Evolutionary conservation across 768 basidiomycete species (phyloP).

Genomic region (Termitomyces sp.): DNA sequence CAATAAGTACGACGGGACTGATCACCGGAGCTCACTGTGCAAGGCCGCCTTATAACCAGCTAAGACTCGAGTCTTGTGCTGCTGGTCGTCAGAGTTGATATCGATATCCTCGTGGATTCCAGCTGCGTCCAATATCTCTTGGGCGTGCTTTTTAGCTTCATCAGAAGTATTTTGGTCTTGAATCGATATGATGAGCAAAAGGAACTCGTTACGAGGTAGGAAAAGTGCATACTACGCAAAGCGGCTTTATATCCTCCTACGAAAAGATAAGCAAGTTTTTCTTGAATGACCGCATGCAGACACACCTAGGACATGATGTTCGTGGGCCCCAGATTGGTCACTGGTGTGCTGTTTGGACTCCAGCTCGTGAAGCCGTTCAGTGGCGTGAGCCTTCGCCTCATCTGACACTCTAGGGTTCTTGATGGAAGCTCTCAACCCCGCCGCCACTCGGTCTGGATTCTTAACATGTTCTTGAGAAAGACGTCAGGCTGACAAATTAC

Average conservation of each 20-base stretch:
- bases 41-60: slow-evolving; percentile 58
- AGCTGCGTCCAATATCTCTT: slow-evolving; percentile 46
- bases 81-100: slow-evolving; percentile 25
- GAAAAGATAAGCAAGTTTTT: not conserved
- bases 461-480: slow-evolving; percentile 22
- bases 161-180: slow-evolving; percentile 42
- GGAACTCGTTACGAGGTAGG: not conserved
- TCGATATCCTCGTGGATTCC: slow-evolving; percentile 29
- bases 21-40: slow-evolving; percentile 29
- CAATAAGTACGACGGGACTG: not conserved
- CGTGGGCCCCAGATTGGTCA: not conserved
- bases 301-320: slow-evolving; percentile 13
- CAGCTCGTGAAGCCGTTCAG: slow-evolving; percentile 33
- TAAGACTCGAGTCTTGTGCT: slow-evolving; percentile 43
- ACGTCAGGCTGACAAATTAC: not conserved
- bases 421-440: slow-evolving; percentile 53
- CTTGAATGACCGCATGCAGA: no score
- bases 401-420: slow-evolving; percentile 53
- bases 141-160: slow-evolving; percentile 50
- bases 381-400: slow-evolving; percentile 46
- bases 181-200: not conserved
- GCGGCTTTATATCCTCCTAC: slow-evolving; percentile 51
- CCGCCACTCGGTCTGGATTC: slow-evolving; percentile 45
- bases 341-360: slow-evolving; percentile 2
- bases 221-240: slow-evolving; percentile 31